These are phyloP conservation scores for Acacia confusa DNA, from an alignment of 306 rosid species.

Conservation along the genomic window DNA sequence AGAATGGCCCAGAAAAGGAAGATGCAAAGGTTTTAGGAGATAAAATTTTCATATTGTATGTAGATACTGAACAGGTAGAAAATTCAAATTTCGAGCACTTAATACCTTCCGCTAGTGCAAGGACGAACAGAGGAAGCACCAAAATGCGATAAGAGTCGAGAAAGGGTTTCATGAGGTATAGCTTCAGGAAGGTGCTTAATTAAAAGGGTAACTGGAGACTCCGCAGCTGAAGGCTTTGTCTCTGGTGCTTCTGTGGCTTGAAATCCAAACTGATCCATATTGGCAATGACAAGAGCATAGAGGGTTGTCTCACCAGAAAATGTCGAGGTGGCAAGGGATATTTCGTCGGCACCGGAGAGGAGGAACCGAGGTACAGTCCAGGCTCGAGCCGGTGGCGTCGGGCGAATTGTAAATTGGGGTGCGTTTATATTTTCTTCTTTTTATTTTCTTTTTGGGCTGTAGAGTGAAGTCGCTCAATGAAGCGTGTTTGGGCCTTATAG, in stretches of 20 bases:
- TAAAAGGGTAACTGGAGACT: conserved; percentile 48
- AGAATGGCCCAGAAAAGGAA: not conserved
- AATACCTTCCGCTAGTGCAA: conserved; percentile 53
- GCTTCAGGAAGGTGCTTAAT: conserved; percentile 78
- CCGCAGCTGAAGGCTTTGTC: conserved; percentile 6
- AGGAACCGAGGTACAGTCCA: not conserved
- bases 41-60: not conserved
- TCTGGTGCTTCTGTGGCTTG: conserved; percentile 36
- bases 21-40: not conserved
- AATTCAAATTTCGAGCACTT: not conserved
- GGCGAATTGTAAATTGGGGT: not conserved
- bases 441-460: not conserved
- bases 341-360: not conserved
- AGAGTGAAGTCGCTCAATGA: not conserved
- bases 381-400: not conserved
- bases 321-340: not conserved
- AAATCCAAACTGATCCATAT: conserved; percentile 35
- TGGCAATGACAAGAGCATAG: not conserved
- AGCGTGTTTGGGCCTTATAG: not conserved
- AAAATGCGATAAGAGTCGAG: conserved; percentile 62
- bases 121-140: conserved; percentile 76
- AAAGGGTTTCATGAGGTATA: conserved; percentile 69
- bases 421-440: not conserved
- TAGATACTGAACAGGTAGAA: too few relatives aligned
- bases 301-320: conserved; percentile 20